These are phyloP conservation scores for Pseudopediastrum boryanum DNA, from an alignment of 139 green algal genomes.

Conservation along the genomic window DNA sequence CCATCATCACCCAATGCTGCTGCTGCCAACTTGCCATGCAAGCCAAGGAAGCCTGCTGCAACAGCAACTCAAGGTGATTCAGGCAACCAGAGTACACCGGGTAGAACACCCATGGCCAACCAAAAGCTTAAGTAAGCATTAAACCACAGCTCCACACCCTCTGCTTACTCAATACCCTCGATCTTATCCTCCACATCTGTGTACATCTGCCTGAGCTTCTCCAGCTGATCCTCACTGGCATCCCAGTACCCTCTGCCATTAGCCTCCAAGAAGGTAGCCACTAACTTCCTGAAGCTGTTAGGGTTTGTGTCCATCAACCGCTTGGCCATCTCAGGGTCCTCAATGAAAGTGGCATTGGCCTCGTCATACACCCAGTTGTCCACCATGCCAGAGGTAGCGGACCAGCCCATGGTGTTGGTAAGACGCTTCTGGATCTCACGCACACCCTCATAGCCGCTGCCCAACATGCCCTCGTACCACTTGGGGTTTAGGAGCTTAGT, in stretches of 20 bases:
- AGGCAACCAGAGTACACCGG: too few species aligned
- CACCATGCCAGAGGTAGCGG: slow-evolving; percentile 86
- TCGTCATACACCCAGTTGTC: slow-evolving; percentile 99
- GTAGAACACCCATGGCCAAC: too few species aligned
- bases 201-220: slow-evolving; percentile 82
- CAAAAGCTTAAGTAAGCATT: too few species aligned
- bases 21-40: too few species aligned
- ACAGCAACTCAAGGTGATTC: too few species aligned
- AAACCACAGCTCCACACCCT: too few species aligned
- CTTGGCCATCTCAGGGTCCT: slow-evolving; percentile 95
- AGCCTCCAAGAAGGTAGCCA: slow-evolving; percentile 98
- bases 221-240: slow-evolving; percentile 91
- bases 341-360: slow-evolving; percentile 97
- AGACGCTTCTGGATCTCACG: slow-evolving; percentile 99
- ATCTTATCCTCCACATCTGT: slow-evolving; percentile 96
- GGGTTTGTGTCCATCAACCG: slow-evolving; percentile 97
- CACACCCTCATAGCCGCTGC: slow-evolving; percentile 96
- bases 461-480: slow-evolving; percentile 99
- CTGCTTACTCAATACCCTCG: slow-evolving; percentile 91
- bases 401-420: slow-evolving; percentile 99
- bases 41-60: too few species aligned
- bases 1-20: too few species aligned
- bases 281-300: slow-evolving; percentile 82
- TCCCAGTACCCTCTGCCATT: slow-evolving; percentile 96
- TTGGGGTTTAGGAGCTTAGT: slow-evolving; percentile 99